These are phyloP conservation scores for Trichoderma orchidacearum DNA, from an alignment of 495 filamentous ascomycete species.

Conservation along the genomic window DNA sequence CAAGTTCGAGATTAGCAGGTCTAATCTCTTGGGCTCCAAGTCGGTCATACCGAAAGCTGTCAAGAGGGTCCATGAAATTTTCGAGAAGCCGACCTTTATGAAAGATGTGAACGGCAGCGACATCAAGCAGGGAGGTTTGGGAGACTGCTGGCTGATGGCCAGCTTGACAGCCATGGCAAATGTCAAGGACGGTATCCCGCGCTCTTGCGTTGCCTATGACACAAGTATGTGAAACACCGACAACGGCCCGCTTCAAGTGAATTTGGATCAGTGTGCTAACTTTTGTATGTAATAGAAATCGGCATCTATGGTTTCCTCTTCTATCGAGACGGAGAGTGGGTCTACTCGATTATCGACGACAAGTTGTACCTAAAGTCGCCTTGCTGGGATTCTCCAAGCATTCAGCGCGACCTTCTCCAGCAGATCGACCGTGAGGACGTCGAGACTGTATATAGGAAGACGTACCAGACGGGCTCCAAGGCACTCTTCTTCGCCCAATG, in stretches of 20 bases:
- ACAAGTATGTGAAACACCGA: slow-evolving; percentile 17
- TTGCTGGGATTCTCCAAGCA: slow-evolving; percentile 55
- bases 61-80: slow-evolving; percentile 72
- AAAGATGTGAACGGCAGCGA: slow-evolving; percentile 63
- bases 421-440: slow-evolving; percentile 48
- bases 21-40: slow-evolving; percentile 22
- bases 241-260: too few relatives aligned
- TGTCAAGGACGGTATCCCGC: slow-evolving; percentile 60
- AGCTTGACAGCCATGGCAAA: slow-evolving; percentile 76
- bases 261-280: neutral
- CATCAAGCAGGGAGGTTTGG: slow-evolving; percentile 66
- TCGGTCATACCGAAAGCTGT: slow-evolving; percentile 44
- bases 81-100: slow-evolving; percentile 75
- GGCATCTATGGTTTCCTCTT: slow-evolving; percentile 97
- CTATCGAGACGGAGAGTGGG: slow-evolving; percentile 89
- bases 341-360: slow-evolving; percentile 77
- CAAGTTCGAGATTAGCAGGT: slow-evolving; percentile 26
- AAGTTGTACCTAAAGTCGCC: slow-evolving; percentile 69
- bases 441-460: slow-evolving; percentile 67
- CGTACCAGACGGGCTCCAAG: slow-evolving; percentile 66
- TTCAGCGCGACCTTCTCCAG: slow-evolving; percentile 37
- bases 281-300: slow-evolving; percentile 28
- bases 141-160: slow-evolving; percentile 90
- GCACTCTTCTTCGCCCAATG: slow-evolving; percentile 83
- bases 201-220: slow-evolving; percentile 72